Evolutionary conservation across 2,329 filamentous ascomycete genomes (phyloP), one percentile per base, ranked within the genome.

Genomic region (Ploettnerulaceae sp.): DNA sequence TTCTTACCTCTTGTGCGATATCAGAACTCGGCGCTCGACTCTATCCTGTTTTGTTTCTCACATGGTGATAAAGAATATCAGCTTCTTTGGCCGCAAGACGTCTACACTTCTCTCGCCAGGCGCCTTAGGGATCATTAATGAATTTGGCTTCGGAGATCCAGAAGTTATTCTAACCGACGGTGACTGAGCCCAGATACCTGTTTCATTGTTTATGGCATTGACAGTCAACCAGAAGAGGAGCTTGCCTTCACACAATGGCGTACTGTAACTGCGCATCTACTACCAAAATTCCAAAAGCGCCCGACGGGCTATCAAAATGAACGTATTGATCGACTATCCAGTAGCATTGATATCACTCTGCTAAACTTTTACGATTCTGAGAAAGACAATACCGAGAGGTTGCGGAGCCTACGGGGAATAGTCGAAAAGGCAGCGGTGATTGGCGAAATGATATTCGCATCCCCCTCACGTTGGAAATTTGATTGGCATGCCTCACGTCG

Each of bases 371-470:
- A 26, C n/a, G 34, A 44, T 28, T 17, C 34, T 21, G 28, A 24
- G 18, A 37, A 33, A n/a, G 28, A 44, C 15, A 29, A 38, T 12
- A 11, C 34, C 4, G 39, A 44, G 14, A 44, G 39, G 22, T 28
- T 48, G 28, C 9, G 34, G 25, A 44, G 34, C 18, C 22, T 48
- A 34, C 22, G 35, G 11, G 21, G 17, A 2, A 29, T 48, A 2
- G 39, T 48, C 14, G 35, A 34, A 26, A 43, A 34, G 15, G 39
- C 39, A 22, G 46, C 24, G 11, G 25, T 48, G 7, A 17, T 48
- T 12, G 46, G 46, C n/a, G 34, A 48, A 20, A 44, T 48, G 34
- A 40, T 40, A 26, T 48, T 48, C 32, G 46, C 39, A n/a, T 48
- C 46, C 9, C 33, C 46, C 15, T 44, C 40, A 7, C 34, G 33